Conservation (phyloP, 352 stramenopile genomes). For the Saprolegnia parasitica region DNA sequence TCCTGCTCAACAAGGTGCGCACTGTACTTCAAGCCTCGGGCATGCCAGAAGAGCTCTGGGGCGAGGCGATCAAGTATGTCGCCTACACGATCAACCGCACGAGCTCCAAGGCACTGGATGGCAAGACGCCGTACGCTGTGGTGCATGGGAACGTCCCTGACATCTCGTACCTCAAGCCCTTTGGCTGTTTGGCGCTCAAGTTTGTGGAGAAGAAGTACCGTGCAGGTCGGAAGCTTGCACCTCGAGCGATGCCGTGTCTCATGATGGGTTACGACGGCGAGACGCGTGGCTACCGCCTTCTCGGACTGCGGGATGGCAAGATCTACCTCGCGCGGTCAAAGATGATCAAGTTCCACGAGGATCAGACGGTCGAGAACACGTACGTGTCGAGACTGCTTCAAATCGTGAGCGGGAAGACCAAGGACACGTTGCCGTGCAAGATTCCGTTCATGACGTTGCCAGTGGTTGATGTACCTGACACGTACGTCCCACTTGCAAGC, state of each 20-base stretch:
- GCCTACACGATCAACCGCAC: conserved; percentile 14
- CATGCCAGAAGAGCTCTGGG: neutral
- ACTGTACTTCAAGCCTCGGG: neutral
- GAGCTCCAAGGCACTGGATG: conserved; percentile 11
- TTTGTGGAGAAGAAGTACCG: conserved; percentile 25
- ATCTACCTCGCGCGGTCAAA: neutral
- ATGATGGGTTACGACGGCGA: conserved; percentile 5
- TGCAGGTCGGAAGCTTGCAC: conserved; percentile 24
- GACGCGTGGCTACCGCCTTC: conserved; percentile 4
- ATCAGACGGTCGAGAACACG: neutral
- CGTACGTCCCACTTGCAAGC: neutral
- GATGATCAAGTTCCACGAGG: conserved; percentile 7
- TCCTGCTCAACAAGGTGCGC: conserved; percentile 8
- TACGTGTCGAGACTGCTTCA: neutral
- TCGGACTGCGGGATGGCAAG: neutral
- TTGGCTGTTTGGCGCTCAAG: conserved; percentile 27
- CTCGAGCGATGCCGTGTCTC: conserved; percentile 22
- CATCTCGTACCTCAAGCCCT: conserved; percentile 28
- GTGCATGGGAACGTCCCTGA: conserved; percentile 9
- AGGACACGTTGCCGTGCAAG: neutral
- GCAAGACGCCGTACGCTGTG: conserved; percentile 2
- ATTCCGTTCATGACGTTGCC: neutral
- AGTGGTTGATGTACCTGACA: neutral
- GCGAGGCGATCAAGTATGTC: conserved; percentile 15
- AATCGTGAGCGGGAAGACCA: neutral